These are phyloP conservation scores for Pythium vanterpoolii DNA, from an alignment of 352 stramenopile genomes.

Conservation along the genomic window DNA sequence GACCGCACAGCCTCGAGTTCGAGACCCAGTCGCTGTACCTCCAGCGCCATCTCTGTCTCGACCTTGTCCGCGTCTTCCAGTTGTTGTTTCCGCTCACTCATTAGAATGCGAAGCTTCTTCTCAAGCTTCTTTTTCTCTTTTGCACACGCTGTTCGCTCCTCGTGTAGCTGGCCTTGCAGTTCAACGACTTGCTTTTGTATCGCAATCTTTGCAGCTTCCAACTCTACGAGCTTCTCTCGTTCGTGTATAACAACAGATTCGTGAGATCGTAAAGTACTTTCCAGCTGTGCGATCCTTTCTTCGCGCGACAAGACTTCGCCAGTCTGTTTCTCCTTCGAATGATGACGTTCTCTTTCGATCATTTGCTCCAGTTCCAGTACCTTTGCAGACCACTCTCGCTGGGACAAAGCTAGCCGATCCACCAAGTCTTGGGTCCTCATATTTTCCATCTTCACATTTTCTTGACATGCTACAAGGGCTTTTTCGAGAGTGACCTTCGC, in stretches of 20 bases:
- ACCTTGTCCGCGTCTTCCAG: conserved; percentile 8
- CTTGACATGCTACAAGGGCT: neutral
- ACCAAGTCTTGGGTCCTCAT: neutral
- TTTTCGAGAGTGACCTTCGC: neutral
- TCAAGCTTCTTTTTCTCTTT: conserved; percentile 58
- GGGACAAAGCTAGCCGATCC: neutral
- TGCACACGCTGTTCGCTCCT: neutral
- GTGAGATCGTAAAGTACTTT: neutral
- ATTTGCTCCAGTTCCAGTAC: neutral
- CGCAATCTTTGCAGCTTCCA: neutral
- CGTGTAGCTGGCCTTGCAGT: conserved; percentile 2
- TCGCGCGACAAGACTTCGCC: neutral
- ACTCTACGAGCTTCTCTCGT: neutral
- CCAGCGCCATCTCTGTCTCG: conserved; percentile 9
- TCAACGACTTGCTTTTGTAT: neutral
- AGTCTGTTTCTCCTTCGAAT: neutral
- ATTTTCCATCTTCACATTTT: neutral
- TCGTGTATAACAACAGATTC: neutral
- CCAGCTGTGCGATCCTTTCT: neutral
- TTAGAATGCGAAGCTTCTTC: conserved; percentile 40
- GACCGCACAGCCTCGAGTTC: neutral
- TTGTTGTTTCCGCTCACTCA: conserved; percentile 30
- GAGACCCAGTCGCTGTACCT: conserved; percentile 20
- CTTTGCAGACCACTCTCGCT: neutral
- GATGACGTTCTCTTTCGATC: neutral